Conservation (phyloP, 106 monocot species). For the Dioscorea alata region DNA sequence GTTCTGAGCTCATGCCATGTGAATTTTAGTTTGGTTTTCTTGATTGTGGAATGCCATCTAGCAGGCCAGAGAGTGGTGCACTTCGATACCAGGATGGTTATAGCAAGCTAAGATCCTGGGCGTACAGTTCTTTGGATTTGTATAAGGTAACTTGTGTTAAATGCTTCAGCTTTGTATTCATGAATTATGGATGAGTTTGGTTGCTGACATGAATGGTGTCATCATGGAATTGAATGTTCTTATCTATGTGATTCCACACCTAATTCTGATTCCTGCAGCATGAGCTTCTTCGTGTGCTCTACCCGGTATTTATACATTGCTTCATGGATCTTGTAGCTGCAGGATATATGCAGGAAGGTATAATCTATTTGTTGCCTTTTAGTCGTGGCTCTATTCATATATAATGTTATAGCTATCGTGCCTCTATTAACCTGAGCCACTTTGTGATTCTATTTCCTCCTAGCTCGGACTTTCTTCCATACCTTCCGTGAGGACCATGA, state of each 20-base stretch:
- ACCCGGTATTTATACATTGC: constrained; percentile 93
- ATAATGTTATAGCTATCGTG: no score
- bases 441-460: constrained; percentile 2
- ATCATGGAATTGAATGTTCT: neutral
- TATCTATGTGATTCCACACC: neutral
- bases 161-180: neutral
- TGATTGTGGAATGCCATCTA: constrained; percentile 5
- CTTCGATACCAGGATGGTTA: constrained; percentile 67
- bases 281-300: constrained; percentile 87
- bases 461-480: constrained; percentile 86
- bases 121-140: constrained; percentile 85
- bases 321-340: constrained; percentile 94
- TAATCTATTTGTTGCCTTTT: neutral
- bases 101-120: constrained; percentile 77
- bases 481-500: constrained; percentile 94
- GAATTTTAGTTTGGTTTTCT: neutral
- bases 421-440: neutral
- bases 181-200: neutral
- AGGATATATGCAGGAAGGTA: constrained; percentile 87
- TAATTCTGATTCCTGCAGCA: constrained; percentile 47
- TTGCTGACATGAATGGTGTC: neutral
- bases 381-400: neutral
- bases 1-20: neutral
- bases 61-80: constrained; percentile 52
- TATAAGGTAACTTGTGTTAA: constrained; percentile 60